Conservation (phyloP, 257 asterid species). For the Scutellaria barbata region DNA sequence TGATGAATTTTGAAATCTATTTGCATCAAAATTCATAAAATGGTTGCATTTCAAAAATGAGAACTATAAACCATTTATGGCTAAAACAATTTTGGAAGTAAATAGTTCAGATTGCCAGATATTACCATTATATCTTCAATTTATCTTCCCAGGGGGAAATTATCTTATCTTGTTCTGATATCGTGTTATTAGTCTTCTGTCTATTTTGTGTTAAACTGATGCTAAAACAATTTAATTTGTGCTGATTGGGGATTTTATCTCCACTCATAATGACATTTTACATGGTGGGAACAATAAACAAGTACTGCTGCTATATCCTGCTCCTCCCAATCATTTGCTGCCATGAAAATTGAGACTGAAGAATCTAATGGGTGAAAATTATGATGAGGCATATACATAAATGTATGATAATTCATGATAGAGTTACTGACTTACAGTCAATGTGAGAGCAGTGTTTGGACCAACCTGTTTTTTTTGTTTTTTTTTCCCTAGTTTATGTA, state of each 20-base stretch:
- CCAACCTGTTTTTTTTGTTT: neutral
- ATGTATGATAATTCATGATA: neutral
- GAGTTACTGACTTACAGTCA: slow-evolving; percentile 15
- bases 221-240: slow-evolving; percentile 4
- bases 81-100: neutral
- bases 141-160: slow-evolving; percentile 1
- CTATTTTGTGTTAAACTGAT: neutral
- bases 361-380: too few species aligned
- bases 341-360: too few species aligned
- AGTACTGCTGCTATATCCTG: too few species aligned
- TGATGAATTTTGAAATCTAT: slow-evolving; percentile 10
- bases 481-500: slow-evolving; percentile 19
- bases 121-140: slow-evolving; percentile 16
- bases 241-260: neutral
- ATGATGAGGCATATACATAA: too few species aligned
- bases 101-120: neutral
- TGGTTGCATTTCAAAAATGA: slow-evolving; percentile 6
- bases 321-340: too few species aligned
- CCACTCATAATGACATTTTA: neutral
- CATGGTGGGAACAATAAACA: neutral
- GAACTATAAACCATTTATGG: slow-evolving; percentile 1
- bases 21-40: neutral
- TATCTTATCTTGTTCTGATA: neutral
- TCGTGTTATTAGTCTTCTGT: slow-evolving; percentile 4
- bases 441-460: slow-evolving; percentile 15